Base-by-base conservation (phyloP, 2,329 filamentous ascomycete species). In the Nemania serpens region DNA sequence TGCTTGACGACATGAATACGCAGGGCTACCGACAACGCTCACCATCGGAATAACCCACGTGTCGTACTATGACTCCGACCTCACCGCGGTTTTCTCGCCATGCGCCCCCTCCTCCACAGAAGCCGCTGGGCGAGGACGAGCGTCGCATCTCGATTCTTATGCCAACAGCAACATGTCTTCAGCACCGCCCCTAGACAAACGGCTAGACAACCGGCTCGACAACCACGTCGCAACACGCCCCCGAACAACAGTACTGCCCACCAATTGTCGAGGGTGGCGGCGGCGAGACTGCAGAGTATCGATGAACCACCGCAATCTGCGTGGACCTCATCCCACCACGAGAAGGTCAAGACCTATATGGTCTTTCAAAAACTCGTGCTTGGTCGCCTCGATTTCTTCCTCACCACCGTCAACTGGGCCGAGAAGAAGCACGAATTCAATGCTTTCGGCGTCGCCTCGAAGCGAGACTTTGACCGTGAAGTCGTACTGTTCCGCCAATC, bases 381-480 rank as follows among this genome's bases (percentile, higher is more conserved):
- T 63, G 66, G 6, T 29, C 75, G 74, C 6, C 77, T 82, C 55
- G 69, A 76, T 2, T 10, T 55, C 1, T 68, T 81, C 12, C 58
- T 82, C 20, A 66, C 67, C 0, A 58, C 75, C 33, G 68, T 70
- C 2, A 15, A 39, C 25, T 76, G 70, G 71, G 29, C 20, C 3
- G 1, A 60, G 2, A 68, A 68, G 34, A 57, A 70, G 55, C 56
- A 62, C 1, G 70, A 73, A 9, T 77, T 75, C 63, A 63, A 41
- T 29, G 64, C 72, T 15, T 74, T 79, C 33, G 77, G 76, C 7
- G 46, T 80, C 10, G 62, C 66, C n/a, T 73, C 75, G 43, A 71
- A 75, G 51, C 65, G 75, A 52, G 78, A 82, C 54, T 71, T 85
- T 17, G 75, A 79, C 37, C 74, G 73, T 9, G 80, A 85, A 63